phyloP scores from a whole-genome alignment of 352 stramenopile genomes.

The Thraustochytrium sp. region DNA sequence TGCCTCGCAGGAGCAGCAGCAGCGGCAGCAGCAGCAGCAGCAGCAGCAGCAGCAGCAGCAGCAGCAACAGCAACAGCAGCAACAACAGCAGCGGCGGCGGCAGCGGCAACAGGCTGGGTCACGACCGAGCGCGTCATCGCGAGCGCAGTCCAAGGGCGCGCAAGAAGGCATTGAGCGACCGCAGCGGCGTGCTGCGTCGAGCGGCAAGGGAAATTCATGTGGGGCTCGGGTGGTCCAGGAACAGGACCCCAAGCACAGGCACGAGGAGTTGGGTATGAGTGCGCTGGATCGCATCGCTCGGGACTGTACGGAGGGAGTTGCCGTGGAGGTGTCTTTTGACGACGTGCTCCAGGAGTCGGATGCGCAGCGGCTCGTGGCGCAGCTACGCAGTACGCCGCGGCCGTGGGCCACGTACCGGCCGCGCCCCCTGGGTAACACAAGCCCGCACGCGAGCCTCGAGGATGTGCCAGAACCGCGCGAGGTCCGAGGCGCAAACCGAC shows the following conservation, averaged over 20 bases:
- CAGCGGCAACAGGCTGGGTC: not conserved
- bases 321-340: conserved; percentile 20
- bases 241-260: too few species aligned
- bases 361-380: not conserved
- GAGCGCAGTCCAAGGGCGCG: too few species aligned
- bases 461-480: not conserved
- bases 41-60: too few species aligned
- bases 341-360: not conserved
- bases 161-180: too few species aligned
- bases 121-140: too few species aligned
- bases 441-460: not conserved
- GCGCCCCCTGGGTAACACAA: not conserved
- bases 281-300: not conserved
- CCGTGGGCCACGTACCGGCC: not conserved
- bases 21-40: too few species aligned
- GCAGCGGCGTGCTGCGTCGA: too few species aligned
- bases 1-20: too few species aligned
- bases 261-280: too few species aligned
- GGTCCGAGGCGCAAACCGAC: not conserved
- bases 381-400: not conserved
- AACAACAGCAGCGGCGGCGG: not conserved
- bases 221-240: too few species aligned
- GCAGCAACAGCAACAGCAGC: not conserved
- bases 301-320: too few species aligned
- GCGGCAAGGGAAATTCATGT: too few species aligned